These are phyloP conservation scores for Pythium insidiosum DNA, from an alignment of 352 stramenopile genomes.

Conservation along the genomic window DNA sequence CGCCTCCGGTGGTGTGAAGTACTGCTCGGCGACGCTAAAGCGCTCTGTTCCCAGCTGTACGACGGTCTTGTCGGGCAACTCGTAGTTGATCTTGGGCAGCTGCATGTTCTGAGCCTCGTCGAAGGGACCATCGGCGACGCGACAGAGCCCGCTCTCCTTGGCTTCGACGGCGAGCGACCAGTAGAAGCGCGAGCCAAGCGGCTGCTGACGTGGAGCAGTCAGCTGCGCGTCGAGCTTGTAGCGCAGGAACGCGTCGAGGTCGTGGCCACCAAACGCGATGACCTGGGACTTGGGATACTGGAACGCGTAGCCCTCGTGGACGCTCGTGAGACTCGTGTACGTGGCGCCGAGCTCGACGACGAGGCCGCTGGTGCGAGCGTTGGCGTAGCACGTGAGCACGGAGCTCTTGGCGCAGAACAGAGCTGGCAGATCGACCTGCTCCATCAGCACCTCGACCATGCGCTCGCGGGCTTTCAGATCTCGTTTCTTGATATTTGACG, in stretches of 20 bases:
- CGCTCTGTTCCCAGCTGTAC: conserved; percentile 78
- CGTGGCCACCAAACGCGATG: conserved; percentile 44
- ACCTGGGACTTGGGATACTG: conserved; percentile 54
- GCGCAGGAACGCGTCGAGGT: conserved; percentile 57
- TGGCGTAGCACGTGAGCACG: conserved; percentile 78
- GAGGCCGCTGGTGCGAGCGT: conserved; percentile 68
- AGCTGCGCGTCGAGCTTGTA: conserved; percentile 44
- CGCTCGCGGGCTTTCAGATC: conserved; percentile 42
- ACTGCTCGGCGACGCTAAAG: conserved; percentile 86
- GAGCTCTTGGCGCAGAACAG: conserved; percentile 80
- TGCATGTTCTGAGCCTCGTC: conserved; percentile 66
- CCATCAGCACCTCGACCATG: conserved; percentile 80
- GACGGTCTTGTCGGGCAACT: conserved; percentile 77
- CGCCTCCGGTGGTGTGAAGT: conserved; percentile 40
- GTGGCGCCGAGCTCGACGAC: conserved; percentile 77
- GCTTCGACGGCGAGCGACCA: conserved; percentile 56
- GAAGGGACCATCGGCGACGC: conserved; percentile 60
- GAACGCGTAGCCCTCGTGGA: conserved; percentile 76
- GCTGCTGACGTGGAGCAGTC: too few relatives aligned
- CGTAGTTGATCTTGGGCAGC: conserved; percentile 70
- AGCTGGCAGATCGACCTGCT: conserved; percentile 59
- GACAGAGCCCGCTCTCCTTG: conserved; percentile 70
- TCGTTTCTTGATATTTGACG: conserved; percentile 33
- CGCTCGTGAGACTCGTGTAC: conserved; percentile 66
- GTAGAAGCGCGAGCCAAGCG: conserved; percentile 11